Evolutionary conservation across 1,284 basidiomycete genomes (phyloP), one percentile per base, ranked within the genome.

Genomic region (Ganoderma multipileum): DNA sequence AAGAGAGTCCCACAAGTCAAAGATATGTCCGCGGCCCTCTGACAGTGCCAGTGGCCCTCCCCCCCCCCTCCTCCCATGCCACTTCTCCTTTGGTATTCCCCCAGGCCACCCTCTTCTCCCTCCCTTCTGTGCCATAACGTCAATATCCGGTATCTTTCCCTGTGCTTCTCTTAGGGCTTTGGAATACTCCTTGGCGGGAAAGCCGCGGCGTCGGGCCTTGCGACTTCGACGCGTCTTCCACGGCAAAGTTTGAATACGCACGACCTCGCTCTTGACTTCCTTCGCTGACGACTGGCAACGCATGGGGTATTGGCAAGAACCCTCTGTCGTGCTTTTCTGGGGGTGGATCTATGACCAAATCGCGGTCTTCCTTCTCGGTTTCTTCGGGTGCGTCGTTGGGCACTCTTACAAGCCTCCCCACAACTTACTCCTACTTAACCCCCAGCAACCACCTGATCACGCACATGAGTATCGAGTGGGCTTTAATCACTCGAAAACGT

Each of bases 271-370:
- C 55, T 11, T 16, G 14, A 12, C 16, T 3, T 7, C 8, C 9
- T n/a, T n/a, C n/a, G n/a, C n/a, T n/a, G n/a, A n/a, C 55, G 9
- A n/a, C 20, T 58, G 9, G 55, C 20, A 38, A 23, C 55, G 33
- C 41, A 72, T 72, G 71, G 60, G 63, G 28, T 28, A 64, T 54
- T 72, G 71, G 71, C 65, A 71, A 54, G 71, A 70, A 38, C 71
- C 71, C 65, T 28, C 50, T 14, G 71, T 72, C 12, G 44, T 72
- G 38, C 59, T 57, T 8, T 66, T 66, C n/a, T 71, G 68, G 47
- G 67, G 42, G 41, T 69, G 64, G 28, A n/a, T 72, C n/a, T 72
- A 67, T 55, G 60, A 62, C 57, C 69, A 70, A 39, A 62, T 69
- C 52, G 65, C 67, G 16, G 61, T 72, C 57, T 71, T 72, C 63